Evolutionary conservation across 352 stramenopile genomes (phyloP).

Genomic region (Phytophthora sp.): DNA sequence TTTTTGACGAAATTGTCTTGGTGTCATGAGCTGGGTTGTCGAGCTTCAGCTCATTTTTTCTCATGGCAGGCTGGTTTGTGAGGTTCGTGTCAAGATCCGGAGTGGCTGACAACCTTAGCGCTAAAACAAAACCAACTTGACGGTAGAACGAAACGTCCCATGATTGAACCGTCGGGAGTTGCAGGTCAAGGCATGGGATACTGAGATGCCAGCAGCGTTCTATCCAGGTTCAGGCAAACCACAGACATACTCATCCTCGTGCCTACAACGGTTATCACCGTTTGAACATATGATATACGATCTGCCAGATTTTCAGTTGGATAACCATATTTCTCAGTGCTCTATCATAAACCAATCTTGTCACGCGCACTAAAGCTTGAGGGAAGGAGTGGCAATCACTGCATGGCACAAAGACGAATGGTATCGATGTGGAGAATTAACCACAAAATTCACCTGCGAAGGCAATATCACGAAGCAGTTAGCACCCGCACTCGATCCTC

Average conservation of each 20-base stretch:
- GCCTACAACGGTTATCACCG: background rate
- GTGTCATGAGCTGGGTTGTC: conserved; percentile 1
- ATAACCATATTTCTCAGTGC: conserved; percentile 8
- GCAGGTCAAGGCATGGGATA: conserved; percentile 10
- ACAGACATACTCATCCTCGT: background rate
- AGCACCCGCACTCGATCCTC: background rate
- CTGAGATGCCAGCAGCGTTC: background rate
- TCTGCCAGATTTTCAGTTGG: conserved; percentile 12
- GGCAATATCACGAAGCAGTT: conserved; percentile 6
- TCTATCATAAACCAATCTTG: background rate
- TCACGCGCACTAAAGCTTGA: conserved; percentile 18
- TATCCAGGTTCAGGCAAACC: background rate
- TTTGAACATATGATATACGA: background rate
- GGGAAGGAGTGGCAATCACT: conserved; percentile 27
- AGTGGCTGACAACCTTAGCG: conserved; percentile 2
- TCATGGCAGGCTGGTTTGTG: conserved; percentile 9
- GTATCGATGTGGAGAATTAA: conserved; percentile 52
- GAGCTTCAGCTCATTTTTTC: conserved; percentile 23
- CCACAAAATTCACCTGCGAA: conserved; percentile 73
- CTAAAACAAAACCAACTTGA: conserved; percentile 15
- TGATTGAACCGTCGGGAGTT: conserved; percentile 22
- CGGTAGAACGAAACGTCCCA: conserved; percentile 3
- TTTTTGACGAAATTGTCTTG: conserved; percentile 1
- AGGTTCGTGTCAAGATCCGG: background rate
- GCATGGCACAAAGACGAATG: conserved; percentile 74